Percentiles rank a stretch among this genome's conserved stretches.
Conservation (phyloP, 768 basidiomycete species). For the Collybia mongolica region DNA sequence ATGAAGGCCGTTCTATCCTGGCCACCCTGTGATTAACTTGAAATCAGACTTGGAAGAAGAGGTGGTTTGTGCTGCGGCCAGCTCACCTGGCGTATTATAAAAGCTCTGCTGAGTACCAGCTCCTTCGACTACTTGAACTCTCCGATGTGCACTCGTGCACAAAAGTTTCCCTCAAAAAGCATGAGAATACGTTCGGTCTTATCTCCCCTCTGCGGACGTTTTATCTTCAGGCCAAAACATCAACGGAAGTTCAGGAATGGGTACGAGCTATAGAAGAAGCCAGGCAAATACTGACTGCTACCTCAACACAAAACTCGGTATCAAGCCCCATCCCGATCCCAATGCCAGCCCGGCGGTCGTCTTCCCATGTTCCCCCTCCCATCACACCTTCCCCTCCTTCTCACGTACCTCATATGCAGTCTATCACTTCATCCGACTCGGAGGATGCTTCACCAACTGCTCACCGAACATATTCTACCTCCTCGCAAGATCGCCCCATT, state of each 20-base stretch:
- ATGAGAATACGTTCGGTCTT: conserved; percentile 86
- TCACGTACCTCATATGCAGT: conserved; percentile 38
- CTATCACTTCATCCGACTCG: conserved; percentile 75
- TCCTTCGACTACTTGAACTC: conserved; percentile 85
- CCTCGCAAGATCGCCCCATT: conserved; percentile 42
- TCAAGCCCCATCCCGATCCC: conserved; percentile 57
- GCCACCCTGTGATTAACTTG: conserved; percentile 5
- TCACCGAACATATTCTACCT: conserved; percentile 38
- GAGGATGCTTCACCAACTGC: conserved; percentile 62
- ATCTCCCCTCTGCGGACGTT: conserved; percentile 89
- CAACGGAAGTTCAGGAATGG: conserved; percentile 80
- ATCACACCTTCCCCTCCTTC: conserved; percentile 50
- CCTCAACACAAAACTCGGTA: conserved; percentile 57
- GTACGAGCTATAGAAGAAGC: conserved; percentile 79
- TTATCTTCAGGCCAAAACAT: conserved; percentile 79
- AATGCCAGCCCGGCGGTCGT: conserved; percentile 24
- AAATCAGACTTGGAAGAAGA: conserved; percentile 92
- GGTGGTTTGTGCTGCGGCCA: conserved; percentile 95
- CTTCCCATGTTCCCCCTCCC: conserved; percentile 28
- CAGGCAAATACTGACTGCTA: conserved; percentile 60
- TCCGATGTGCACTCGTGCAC: conserved; percentile 89
- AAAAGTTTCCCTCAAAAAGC: conserved; percentile 84
- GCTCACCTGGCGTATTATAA: conserved; percentile 97
- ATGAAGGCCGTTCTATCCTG: conserved; percentile 18
- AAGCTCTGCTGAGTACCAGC: conserved; percentile 89